A percentile compares a stretch with the other conserved stretches of the same genome.
Evolutionary conservation across 2,329 filamentous ascomycete genomes (phyloP).

Genomic region (Aspergillus sp.): DNA sequence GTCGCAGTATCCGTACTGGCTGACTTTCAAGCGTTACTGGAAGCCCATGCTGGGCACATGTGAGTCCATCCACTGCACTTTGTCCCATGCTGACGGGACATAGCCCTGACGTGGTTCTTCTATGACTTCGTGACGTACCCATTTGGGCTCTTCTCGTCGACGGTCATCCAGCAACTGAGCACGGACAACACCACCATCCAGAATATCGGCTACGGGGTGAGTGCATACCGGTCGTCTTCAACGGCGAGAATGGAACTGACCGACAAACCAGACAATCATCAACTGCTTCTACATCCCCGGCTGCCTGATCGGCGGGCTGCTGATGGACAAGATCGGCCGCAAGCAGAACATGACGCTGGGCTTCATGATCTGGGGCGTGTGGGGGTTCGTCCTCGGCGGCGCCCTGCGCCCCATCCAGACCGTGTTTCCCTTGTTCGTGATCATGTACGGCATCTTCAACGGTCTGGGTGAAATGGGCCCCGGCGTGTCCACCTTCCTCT

Average conservation of each 20-base stretch:
- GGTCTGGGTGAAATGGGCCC: conserved; percentile 44
- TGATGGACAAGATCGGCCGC: conserved; percentile 43
- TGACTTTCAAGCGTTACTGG: conserved; percentile 43
- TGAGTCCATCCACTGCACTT: conserved; percentile 4
- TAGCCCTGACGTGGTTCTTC: conserved; percentile 41
- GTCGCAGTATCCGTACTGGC: conserved; percentile 38
- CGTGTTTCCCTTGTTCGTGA: conserved; percentile 43
- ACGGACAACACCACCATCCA: conserved; percentile 32
- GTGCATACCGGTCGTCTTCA: no score
- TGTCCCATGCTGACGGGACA: no score
- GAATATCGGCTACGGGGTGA: conserved; percentile 18
- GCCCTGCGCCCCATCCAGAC: conserved; percentile 37
- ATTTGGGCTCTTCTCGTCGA: conserved; percentile 47
- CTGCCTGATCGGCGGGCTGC: conserved; percentile 38
- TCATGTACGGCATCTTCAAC: conserved; percentile 44
- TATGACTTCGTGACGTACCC: conserved; percentile 49
- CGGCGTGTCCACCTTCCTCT: conserved; percentile 33
- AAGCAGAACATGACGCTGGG: conserved; percentile 45
- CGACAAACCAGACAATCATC: conserved; percentile 33
- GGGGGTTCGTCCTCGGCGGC: conserved; percentile 44
- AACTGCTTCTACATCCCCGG: conserved; percentile 46
- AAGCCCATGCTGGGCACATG: conserved; percentile 40
- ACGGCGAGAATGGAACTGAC: conserved; percentile 1
- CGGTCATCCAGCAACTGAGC: conserved; percentile 40
- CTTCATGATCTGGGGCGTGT: conserved; percentile 35